Base-by-base conservation (phyloP, 225 moss, liverwort and hornwort species). In the Thuidium tamariscinum region DNA sequence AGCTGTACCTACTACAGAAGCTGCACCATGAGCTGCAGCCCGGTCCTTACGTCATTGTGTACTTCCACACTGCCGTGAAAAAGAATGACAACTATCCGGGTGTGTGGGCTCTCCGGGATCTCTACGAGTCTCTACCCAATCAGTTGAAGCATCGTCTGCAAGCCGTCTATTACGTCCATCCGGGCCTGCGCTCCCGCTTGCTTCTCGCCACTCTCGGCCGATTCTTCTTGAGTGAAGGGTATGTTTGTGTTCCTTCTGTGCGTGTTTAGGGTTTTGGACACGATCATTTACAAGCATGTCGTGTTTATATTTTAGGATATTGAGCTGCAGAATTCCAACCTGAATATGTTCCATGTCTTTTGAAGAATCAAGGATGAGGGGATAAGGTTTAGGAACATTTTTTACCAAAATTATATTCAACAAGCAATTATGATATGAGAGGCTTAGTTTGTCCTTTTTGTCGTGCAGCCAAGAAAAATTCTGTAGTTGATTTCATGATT, bases 191-290 rank as follows among this genome's bases (percentile, higher is more conserved):
- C 13, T 95, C 94, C 42, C 93, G 96, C 80, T 69, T 98, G 84
- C 37, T 96, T 36, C 92, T 98, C 61, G 95, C 95, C 46, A 96
- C 95, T 26, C 61, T 96, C 41, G 95, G 98, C 26, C 92, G 95
- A 30, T 89, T 94, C 70, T 94, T 95, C 90, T 81, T 98, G 60
- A 95, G 95, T 70, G 95, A 94, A 85, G 95, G 98, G 98, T 97
- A 94, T 42, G 85, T 36, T 54, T 25, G 52, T 54, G 42, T 83
- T 34, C 71, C 57, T 73, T 48, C 16, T 73, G 60, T 59, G 44
- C 34, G 11, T 83, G 51, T 63, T 49, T 46, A 23, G 26, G 42
- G 79, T 48, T 86, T 78, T 51, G 60, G 69, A 54, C 61, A 48
- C 18, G 39, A 30, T 81, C 51, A 79, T 34, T 74, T 23, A 12